A percentile compares a stretch with the other conserved stretches of the same genome.
Evolutionary conservation across 2,329 filamentous ascomycete genomes (phyloP).

Genomic region (Fusarium albosuccineum): DNA sequence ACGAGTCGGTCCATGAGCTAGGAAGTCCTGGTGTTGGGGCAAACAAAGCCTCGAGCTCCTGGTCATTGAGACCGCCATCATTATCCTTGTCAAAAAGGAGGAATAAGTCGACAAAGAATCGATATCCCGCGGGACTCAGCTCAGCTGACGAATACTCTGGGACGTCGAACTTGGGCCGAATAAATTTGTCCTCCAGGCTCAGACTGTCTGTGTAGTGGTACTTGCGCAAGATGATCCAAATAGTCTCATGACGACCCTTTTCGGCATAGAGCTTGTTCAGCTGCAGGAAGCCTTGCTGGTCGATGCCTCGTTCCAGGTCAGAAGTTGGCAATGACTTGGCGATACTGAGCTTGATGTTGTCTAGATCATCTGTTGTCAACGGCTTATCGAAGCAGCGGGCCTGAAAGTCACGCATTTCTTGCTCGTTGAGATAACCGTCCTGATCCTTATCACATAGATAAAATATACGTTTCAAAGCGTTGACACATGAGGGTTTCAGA

Average conservation of each 20-base stretch:
- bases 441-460: slow-evolving; percentile 97
- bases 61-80: slow-evolving; percentile 90
- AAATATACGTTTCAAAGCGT: slow-evolving; percentile 90
- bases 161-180: slow-evolving; percentile 94
- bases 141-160: slow-evolving; percentile 93
- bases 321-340: slow-evolving; percentile 74
- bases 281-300: slow-evolving; percentile 85
- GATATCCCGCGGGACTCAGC: slow-evolving; percentile 92
- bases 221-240: slow-evolving; percentile 95
- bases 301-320: slow-evolving; percentile 78
- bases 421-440: slow-evolving; percentile 90
- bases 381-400: slow-evolving; percentile 92
- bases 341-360: slow-evolving; percentile 92
- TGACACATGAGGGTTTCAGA: slow-evolving; percentile 89
- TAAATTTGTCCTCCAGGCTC: slow-evolving; percentile 88
- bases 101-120: slow-evolving; percentile 98
- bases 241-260: slow-evolving; percentile 96
- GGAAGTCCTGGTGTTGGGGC: slow-evolving; percentile 93
- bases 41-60: slow-evolving; percentile 88
- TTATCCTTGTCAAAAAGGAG: slow-evolving; percentile 97
- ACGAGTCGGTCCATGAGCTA: slow-evolving; percentile 86
- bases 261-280: slow-evolving; percentile 97
- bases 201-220: slow-evolving; percentile 97
- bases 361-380: slow-evolving; percentile 82
- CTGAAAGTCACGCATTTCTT: slow-evolving; percentile 93